Base-by-base conservation (phyloP, 371 early-diverging fungal species). In the Globomyces sp. region DNA sequence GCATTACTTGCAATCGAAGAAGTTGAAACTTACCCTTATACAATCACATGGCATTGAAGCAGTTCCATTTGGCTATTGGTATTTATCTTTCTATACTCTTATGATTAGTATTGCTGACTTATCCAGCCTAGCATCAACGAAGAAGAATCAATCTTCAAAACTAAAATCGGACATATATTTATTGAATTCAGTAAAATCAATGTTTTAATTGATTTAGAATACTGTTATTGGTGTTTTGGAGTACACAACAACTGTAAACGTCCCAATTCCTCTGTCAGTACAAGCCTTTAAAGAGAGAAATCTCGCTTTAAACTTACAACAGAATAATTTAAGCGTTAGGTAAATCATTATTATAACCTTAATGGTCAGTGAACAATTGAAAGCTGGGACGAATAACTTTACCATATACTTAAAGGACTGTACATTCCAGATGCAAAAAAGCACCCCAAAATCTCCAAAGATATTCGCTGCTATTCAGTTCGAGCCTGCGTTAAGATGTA, bases 1-100 rank as follows among this genome's bases (percentile, higher is more conserved):
- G 1, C 70, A 72, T 52, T 81, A 80, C 63, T 63, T 83, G 45
- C 79, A 80, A 63, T 75, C 73, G n/a, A 70, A 78, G 48, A 50
- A 71, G 10, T 58, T 77, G 24, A n/a, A 64, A 1, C 39, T 81
- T 48, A 55, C 74, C n/a, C 39, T 80, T 11, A 77, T 74, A 57
- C 57, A 70, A 37, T 63, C 80, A 2, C 74, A 74, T 58, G 81
- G 80, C 4, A 60, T 74, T 6, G 78, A 79, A 4, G 74, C 50
- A 49, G 34, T 68, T 39, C 53, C 51, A 37, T 49, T 83, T 47
- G 80, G 72, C 4, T 69, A 63, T 3, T 77, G 83, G 70, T 68
- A 63, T 44, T 37, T 37, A 44, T 10, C 45, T 8, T 46, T 60
- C 45, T 41, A 40, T 6, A 47, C 2, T 69, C 42, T 40, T 5